Conservation (phyloP, 1,139 yeast species). For the Torulaspora globosa region DNA sequence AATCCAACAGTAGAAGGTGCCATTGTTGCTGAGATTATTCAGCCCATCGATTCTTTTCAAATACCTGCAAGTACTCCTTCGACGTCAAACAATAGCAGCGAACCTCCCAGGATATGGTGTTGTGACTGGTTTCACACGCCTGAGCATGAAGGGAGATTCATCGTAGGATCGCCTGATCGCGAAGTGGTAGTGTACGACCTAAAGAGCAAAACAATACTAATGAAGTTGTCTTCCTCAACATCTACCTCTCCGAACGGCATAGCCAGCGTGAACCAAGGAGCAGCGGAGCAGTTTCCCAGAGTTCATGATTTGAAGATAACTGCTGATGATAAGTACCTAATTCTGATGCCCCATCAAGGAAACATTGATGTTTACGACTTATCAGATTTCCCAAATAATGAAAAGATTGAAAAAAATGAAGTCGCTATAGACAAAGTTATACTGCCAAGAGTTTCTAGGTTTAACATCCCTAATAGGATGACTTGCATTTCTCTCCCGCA, state of each 20-base stretch:
- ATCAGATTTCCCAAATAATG: conserved; percentile 23
- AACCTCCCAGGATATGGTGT: conserved; percentile 54
- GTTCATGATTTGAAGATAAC: conserved; percentile 70
- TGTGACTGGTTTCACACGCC: conserved; percentile 65
- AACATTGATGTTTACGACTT: conserved; percentile 41
- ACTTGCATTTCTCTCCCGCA: conserved; percentile 47
- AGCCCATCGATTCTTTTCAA: conserved; percentile 27
- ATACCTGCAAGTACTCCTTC: conserved; percentile 17
- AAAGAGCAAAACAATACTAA: conserved; percentile 39
- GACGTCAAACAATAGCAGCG: conserved; percentile 40
- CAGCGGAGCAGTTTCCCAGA: conserved; percentile 44
- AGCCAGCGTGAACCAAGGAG: conserved; percentile 6
- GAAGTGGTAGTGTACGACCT: conserved; percentile 60
- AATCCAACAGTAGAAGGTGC: conserved; percentile 16
- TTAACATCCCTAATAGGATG: conserved; percentile 42
- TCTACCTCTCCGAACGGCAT: conserved; percentile 8
- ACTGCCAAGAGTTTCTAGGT: conserved; percentile 23
- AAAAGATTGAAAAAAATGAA: conserved; percentile 8
- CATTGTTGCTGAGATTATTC: conserved; percentile 24
- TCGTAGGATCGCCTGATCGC: conserved; percentile 77
- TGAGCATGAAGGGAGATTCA: conserved; percentile 45
- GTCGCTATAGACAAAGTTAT: conserved; percentile 13
- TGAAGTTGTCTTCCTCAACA: conserved; percentile 34
- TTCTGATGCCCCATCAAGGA: conserved; percentile 61
- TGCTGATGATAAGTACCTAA: conserved; percentile 56